Evolutionary conservation across 805 yeast genomes (phyloP).

Genomic region (Komagataella pseudopastoris): DNA sequence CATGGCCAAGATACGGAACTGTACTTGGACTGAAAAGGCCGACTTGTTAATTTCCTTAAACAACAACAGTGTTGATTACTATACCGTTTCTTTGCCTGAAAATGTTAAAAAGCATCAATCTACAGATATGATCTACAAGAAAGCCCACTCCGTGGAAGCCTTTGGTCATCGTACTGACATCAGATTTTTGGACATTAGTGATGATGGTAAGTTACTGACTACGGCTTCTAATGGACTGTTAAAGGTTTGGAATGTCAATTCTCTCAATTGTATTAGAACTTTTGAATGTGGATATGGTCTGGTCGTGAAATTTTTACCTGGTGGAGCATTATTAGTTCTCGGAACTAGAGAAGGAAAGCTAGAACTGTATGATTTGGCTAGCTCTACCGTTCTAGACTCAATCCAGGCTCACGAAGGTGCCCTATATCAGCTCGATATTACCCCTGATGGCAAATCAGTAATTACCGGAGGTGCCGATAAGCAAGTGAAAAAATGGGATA

Average conservation of each 20-base stretch:
- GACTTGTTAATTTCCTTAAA: conserved; percentile 54
- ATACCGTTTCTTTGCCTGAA: conserved; percentile 44
- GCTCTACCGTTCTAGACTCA: conserved; percentile 58
- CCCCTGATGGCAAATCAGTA: conserved; percentile 72
- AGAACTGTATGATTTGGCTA: conserved; percentile 75
- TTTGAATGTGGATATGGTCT: conserved; percentile 84
- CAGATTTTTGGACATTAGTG: conserved; percentile 69
- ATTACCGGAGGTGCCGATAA: conserved; percentile 95
- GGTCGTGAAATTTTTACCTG: conserved; percentile 74
- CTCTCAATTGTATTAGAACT: conserved; percentile 68
- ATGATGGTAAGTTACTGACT: conserved; percentile 68
- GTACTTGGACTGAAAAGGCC: conserved; percentile 52
- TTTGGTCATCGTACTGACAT: conserved; percentile 88
- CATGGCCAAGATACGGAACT: conserved; percentile 39
- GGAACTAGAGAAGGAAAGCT: conserved; percentile 84
- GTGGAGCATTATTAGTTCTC: conserved; percentile 74
- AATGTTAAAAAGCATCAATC: conserved; percentile 34
- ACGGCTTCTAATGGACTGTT: conserved; percentile 85
- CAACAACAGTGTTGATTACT: conserved; percentile 66
- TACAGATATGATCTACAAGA: conserved; percentile 25
- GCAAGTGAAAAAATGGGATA: conserved; percentile 79
- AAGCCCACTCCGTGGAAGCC: conserved; percentile 48
- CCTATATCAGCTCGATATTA: conserved; percentile 82
- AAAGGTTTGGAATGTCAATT: conserved; percentile 76
- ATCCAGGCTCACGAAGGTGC: conserved; percentile 71